These are phyloP conservation scores for Phytophthora multivora DNA, from an alignment of 352 stramenopile genomes.

Conservation along the genomic window DNA sequence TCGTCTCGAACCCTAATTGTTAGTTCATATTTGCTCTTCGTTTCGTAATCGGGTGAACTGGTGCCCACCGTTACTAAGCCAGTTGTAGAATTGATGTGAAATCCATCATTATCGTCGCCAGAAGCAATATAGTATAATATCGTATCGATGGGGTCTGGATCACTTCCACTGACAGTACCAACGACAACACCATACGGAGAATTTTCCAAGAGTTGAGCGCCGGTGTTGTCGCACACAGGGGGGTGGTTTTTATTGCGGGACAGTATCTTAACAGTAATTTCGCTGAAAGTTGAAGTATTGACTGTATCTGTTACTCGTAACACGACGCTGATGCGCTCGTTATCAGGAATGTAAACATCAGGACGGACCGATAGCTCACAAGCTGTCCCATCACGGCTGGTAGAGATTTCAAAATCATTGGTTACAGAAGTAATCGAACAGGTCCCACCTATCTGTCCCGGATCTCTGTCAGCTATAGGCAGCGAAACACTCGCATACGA, in stretches of 20 bases:
- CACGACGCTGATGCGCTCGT: conserved; percentile 16
- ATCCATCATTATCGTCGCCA: conserved; percentile 45
- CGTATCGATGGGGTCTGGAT: conserved; percentile 40
- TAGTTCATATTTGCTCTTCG: conserved; percentile 37
- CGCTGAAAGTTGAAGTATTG: conserved; percentile 38
- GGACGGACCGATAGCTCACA: conserved; percentile 26
- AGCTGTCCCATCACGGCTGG: conserved; percentile 17
- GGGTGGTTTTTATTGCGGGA: conserved; percentile 58
- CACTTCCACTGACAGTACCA: conserved; percentile 39
- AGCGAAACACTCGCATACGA: conserved; percentile 49
- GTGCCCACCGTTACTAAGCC: conserved; percentile 44
- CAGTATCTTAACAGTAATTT: conserved; percentile 47
- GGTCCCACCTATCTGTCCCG: conserved; percentile 43
- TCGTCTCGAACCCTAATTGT: conserved; percentile 54
- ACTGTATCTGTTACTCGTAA: conserved; percentile 44
- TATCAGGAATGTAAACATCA: conserved; percentile 18
- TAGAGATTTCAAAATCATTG: conserved; percentile 36
- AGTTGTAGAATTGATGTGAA: conserved; percentile 51
- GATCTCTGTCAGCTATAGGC: conserved; percentile 48
- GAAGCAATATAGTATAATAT: conserved; percentile 47
- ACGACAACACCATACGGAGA: conserved; percentile 26
- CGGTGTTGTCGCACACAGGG: conserved; percentile 33
- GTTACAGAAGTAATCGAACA: conserved; percentile 45
- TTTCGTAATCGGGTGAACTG: conserved; percentile 55
- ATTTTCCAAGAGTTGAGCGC: conserved; percentile 54